Evolutionary conservation across 164 flowering plant genomes (phyloP).

Genomic region (Brasenia schreberi): DNA sequence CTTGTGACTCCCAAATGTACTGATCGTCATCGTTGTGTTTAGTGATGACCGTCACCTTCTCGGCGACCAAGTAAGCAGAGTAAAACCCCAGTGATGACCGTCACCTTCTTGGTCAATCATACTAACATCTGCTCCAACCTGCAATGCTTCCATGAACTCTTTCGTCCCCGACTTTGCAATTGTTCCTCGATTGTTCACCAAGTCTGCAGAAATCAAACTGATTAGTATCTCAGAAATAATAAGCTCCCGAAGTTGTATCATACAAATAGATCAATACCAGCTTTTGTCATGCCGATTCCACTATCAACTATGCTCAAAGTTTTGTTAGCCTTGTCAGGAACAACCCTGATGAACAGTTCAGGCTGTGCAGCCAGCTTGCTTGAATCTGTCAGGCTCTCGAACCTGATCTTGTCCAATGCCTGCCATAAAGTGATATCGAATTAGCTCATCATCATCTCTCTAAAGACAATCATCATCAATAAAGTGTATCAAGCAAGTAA

Average conservation of each 20-base stretch:
- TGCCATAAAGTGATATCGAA: not conserved
- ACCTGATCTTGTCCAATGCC: constrained; percentile 36
- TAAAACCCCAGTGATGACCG: constrained; percentile 45
- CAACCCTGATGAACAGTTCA: constrained; percentile 29
- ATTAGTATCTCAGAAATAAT: too few relatives aligned
- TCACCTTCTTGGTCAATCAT: constrained; percentile 53
- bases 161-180: constrained; percentile 55
- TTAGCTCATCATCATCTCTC: not conserved
- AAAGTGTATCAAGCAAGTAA: not conserved
- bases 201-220: constrained; percentile 13
- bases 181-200: constrained; percentile 55
- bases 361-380: constrained; percentile 35
- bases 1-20: constrained; percentile 48
- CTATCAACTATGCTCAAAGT: constrained; percentile 29
- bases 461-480: not conserved
- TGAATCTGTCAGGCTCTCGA: constrained; percentile 32
- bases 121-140: constrained; percentile 50
- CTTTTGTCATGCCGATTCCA: constrained; percentile 23
- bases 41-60: constrained; percentile 42
- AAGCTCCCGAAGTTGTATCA: too few relatives aligned
- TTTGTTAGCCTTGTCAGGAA: constrained; percentile 32
- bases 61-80: constrained; percentile 44
- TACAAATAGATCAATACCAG: constrained; percentile 5
- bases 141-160: constrained; percentile 53
- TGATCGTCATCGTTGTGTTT: constrained; percentile 60